Evolutionary conservation across 192 early-diverging fungal species (phyloP).

Genomic region (Physocladia obscura): DNA sequence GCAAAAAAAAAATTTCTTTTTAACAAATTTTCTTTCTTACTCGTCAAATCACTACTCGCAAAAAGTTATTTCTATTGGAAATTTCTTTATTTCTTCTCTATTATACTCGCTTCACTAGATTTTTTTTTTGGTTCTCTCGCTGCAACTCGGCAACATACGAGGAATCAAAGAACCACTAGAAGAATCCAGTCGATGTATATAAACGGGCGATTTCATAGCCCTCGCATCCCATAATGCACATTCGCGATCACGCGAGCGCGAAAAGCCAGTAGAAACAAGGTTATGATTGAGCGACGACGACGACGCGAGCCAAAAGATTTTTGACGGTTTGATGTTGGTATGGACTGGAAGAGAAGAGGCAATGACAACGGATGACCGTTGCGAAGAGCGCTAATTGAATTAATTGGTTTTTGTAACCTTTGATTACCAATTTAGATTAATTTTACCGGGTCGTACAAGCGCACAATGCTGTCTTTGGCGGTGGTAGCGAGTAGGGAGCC

Average conservation of each 20-base stretch:
- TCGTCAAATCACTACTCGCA: neutral
- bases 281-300: neutral
- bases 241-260: slow-evolving; percentile 14
- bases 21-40: neutral
- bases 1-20: neutral
- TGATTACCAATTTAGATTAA: no score
- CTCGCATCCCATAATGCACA: slow-evolving; percentile 20
- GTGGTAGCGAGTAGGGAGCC: neutral
- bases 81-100: no score
- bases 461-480: neutral
- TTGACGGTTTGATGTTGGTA: neutral
- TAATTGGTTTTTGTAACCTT: no score
- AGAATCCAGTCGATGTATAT: slow-evolving; percentile 10
- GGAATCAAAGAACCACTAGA: slow-evolving; percentile 13
- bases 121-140: no score
- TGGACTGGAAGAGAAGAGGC: neutral
- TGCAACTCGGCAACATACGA: no score
- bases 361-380: slow-evolving; percentile 15
- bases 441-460: slow-evolving; percentile 6
- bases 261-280: slow-evolving; percentile 12
- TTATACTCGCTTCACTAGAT: no score
- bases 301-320: slow-evolving; percentile 43
- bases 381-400: no score
- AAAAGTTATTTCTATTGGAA: neutral
- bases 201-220: neutral